phyloP scores from a whole-genome alignment of 768 basidiomycete species.

The Phylloporus arenicola region DNA sequence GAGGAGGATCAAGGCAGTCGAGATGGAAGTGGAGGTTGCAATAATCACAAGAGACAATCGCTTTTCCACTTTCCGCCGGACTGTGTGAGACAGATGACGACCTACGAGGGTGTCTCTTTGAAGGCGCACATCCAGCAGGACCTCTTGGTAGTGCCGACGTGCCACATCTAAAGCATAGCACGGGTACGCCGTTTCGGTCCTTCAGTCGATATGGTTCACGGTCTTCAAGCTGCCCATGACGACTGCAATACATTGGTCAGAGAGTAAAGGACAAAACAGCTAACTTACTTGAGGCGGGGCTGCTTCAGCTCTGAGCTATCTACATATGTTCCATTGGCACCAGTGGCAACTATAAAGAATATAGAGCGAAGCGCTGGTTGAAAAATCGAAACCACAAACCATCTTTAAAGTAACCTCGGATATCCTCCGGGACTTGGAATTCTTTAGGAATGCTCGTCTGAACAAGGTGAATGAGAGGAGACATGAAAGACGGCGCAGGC shows the following conservation, averaged over 20 bases:
- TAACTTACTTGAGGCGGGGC: slow-evolving; percentile 74
- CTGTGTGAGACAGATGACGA: slow-evolving; percentile 37
- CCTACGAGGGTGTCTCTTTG: slow-evolving; percentile 51
- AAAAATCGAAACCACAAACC: slow-evolving; percentile 44
- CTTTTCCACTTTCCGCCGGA: slow-evolving; percentile 52
- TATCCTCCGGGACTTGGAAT: slow-evolving; percentile 82
- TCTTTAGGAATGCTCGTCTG: slow-evolving; percentile 69
- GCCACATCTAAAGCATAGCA: slow-evolving; percentile 90
- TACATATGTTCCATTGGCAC: slow-evolving; percentile 76
- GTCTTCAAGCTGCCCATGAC: slow-evolving; percentile 85
- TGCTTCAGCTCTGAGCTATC: slow-evolving; percentile 73
- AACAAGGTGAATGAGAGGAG: slow-evolving; percentile 65
- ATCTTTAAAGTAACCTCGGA: slow-evolving; percentile 79
- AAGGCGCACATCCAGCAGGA: slow-evolving; percentile 47
- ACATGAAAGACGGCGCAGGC: slow-evolving; percentile 64
- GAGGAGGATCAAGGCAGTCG: slow-evolving; percentile 91
- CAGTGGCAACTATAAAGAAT: slow-evolving; percentile 59
- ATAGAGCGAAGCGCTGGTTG: slow-evolving; percentile 13
- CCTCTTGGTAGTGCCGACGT: slow-evolving; percentile 65
- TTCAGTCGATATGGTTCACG: slow-evolving; percentile 83
- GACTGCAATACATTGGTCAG: slow-evolving; percentile 39
- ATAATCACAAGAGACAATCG: slow-evolving; percentile 91
- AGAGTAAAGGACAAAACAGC: slow-evolving; percentile 2
- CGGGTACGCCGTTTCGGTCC: slow-evolving; percentile 75
- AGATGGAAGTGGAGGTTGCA: slow-evolving; percentile 95